Conservation (phyloP, 2,329 filamentous ascomycete genomes). For the Ophiostoma tasmaniense region DNA sequence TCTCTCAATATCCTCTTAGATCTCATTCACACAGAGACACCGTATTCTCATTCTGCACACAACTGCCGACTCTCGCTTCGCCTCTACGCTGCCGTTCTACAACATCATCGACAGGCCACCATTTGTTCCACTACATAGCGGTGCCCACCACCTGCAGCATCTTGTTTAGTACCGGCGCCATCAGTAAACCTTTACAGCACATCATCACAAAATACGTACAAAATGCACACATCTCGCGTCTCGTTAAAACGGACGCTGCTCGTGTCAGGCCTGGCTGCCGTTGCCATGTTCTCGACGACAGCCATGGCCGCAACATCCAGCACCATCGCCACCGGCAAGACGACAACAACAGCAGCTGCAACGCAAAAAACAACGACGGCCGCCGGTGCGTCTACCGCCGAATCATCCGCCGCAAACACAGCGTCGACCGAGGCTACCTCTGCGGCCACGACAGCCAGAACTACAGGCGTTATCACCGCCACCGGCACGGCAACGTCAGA, state of each 20-base stretch:
- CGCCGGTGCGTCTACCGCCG: conserved; percentile 10
- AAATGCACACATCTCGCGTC: conserved; percentile 25
- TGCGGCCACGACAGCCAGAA: conserved; percentile 13
- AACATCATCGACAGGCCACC: conserved; percentile 1
- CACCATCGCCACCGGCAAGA: conserved; percentile 9
- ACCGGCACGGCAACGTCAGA: conserved; percentile 4
- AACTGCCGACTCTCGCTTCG: not conserved
- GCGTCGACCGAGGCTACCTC: conserved; percentile 8
- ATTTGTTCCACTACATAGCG: conserved; percentile 10
- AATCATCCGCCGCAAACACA: conserved; percentile 10
- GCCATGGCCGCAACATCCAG: conserved; percentile 23
- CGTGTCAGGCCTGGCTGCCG: conserved; percentile 24
- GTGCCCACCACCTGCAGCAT: not conserved
- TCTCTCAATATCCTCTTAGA: not conserved
- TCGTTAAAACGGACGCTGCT: conserved; percentile 30
- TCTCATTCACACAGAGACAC: not conserved
- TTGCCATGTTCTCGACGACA: conserved; percentile 23
- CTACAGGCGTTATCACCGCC: conserved; percentile 10
- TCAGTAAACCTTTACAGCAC: not conserved
- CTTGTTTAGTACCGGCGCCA: not conserved
- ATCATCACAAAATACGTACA: not conserved
- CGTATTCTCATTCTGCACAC: too few species aligned
- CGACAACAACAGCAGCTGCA: conserved; percentile 8
- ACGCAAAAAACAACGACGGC: conserved; percentile 5
- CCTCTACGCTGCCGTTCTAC: not conserved